Percentiles rank a stretch among this genome's conserved stretches.
Conservation (phyloP, 768 basidiomycete species). For the Fomitopsis serialis region DNA sequence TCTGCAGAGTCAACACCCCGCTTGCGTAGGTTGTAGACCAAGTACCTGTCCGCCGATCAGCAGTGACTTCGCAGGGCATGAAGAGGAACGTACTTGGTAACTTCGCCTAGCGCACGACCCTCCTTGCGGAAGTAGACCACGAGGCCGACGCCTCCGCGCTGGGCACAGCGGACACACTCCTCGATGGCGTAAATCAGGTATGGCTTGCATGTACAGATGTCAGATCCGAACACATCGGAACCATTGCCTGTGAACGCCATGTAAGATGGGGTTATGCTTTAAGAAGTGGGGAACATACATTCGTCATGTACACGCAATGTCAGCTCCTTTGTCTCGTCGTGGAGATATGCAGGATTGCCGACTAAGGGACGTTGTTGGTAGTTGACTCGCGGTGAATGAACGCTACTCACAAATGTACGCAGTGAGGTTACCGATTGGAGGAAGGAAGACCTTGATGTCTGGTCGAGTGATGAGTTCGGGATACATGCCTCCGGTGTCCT, state of each 20-base stretch:
- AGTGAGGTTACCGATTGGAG: conserved; percentile 87
- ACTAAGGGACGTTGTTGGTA: conserved; percentile 36
- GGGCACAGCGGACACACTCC: conserved; percentile 82
- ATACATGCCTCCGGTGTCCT: conserved; percentile 95
- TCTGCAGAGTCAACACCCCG: conserved; percentile 90
- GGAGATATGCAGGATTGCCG: conserved; percentile 75
- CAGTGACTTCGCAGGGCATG: neutral
- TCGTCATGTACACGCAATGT: conserved; percentile 92
- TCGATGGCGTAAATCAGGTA: conserved; percentile 91
- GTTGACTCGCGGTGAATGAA: neutral
- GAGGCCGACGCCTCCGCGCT: conserved; percentile 84
- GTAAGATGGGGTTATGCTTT: neutral
- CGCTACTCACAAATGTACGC: conserved; percentile 78
- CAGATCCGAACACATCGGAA: conserved; percentile 93
- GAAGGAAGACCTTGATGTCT: conserved; percentile 93
- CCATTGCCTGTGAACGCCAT: conserved; percentile 68
- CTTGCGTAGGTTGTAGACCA: conserved; percentile 96
- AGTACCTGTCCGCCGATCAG: conserved; percentile 45
- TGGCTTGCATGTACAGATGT: conserved; percentile 90
- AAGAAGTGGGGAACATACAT: conserved; percentile 43
- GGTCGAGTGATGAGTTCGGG: conserved; percentile 94
- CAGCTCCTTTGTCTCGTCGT: conserved; percentile 72
- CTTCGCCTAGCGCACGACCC: conserved; percentile 89
- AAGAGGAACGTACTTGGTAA: conserved; percentile 61
- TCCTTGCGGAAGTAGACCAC: conserved; percentile 95